Evolutionary conservation across 2,329 filamentous ascomycete genomes (phyloP), one percentile per base, ranked within the genome.

Genomic region (Ophiostoma montium): DNA sequence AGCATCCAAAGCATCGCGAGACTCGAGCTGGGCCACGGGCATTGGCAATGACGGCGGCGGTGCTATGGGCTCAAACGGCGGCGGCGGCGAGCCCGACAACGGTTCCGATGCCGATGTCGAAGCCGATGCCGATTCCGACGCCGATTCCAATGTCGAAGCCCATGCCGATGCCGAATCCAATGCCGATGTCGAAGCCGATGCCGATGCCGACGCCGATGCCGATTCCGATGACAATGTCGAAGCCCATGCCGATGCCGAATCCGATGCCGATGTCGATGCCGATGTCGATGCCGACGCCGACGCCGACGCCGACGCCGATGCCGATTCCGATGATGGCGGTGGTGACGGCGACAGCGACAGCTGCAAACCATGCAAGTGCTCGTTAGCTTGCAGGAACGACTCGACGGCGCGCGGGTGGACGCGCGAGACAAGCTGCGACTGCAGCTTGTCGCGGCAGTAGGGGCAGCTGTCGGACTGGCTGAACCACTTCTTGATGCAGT

Each of bases 401-500:
- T 39, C 36, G 10, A 41, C 11, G 18, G 11, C 18, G 12, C 36
- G 18, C 10, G 19, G 7, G 18, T 23, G 5, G 31, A 33, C 2
- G 19, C 12, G 36, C 19, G 19, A 8, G 5, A 15, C 19, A 19
- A 13, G 5, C 18, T 23, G 36, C 12, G 39, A 73, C 3, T 69
- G 74, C 21, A 82, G 65, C 56, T 78, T 78, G 53, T 77, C 71
- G 23, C 78, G 72, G 60, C 78, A 82, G 57, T 81, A 81, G 0
- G 78, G 78, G 55, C 78, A 82, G 49, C 68, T 78, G 55, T 78
- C 71, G 2, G 75, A 75, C 42, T 80, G 75, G 47, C 75, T 68
- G 38, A 82, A 71, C 78, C 78, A 82, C 55, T 76, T 80, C 59
- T 75, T 78, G 54, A 82, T 77, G 59, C 78, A 82, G 55, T 73